Evolutionary conservation across 495 filamentous ascomycete genomes (phyloP).

Genomic region (Hypoxylon intermedium): DNA sequence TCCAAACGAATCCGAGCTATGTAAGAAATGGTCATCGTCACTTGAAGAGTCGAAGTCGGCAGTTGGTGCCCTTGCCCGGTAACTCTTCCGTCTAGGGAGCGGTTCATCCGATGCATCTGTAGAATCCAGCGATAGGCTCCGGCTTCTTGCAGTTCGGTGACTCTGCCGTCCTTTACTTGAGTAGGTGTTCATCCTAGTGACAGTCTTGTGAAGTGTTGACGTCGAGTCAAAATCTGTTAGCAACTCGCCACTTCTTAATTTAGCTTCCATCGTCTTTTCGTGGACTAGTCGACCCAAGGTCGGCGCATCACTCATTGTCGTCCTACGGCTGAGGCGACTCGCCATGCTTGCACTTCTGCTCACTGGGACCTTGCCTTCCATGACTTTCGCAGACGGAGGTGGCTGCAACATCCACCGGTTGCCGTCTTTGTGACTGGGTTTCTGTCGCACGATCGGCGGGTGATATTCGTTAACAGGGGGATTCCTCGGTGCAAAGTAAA

Average conservation of each 20-base stretch:
- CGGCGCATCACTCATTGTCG: conserved; percentile 43
- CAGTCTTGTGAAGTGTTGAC: conserved; percentile 32
- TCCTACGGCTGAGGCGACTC: conserved; percentile 31
- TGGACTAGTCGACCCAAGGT: conserved; percentile 41
- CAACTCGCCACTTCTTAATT: conserved; percentile 45
- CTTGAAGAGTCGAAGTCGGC: conserved; percentile 33
- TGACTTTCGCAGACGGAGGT: conserved; percentile 80
- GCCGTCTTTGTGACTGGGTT: conserved; percentile 68
- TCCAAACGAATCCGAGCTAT: conserved; percentile 34
- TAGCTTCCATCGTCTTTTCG: conserved; percentile 51
- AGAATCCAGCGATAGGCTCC: conserved; percentile 46
- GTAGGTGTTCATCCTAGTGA: conserved; percentile 38
- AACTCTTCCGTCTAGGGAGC: conserved; percentile 23
- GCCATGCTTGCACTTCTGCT: conserved; percentile 58
- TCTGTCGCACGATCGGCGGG: conserved; percentile 82
- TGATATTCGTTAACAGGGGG: conserved; percentile 87
- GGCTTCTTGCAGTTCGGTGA: conserved; percentile 41
- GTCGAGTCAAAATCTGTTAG: conserved; percentile 40
- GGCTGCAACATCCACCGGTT: conserved; percentile 92
- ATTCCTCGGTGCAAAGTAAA: conserved; percentile 71
- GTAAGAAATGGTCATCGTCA: conserved; percentile 27
- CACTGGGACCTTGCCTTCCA: conserved; percentile 77
- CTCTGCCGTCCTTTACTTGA: conserved; percentile 32
- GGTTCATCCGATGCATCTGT: conserved; percentile 44
- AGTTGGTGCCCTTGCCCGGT: conserved; percentile 2